A percentile compares a stretch with the other conserved stretches of the same genome.
Conservation (phyloP, 352 stramenopile genomes). For the Phytopythium boreale region DNA sequence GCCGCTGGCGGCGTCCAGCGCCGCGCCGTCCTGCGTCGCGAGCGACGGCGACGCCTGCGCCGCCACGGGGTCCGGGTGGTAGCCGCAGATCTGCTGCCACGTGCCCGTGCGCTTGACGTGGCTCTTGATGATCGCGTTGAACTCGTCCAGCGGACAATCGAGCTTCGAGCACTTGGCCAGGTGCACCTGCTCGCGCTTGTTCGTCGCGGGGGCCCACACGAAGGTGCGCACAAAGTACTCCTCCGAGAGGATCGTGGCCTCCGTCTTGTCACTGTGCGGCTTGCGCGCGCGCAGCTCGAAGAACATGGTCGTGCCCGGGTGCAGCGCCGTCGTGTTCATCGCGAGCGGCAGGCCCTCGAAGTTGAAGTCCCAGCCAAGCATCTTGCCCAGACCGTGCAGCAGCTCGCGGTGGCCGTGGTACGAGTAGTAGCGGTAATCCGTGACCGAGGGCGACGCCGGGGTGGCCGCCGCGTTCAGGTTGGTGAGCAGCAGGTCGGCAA, state of each 20-base stretch:
- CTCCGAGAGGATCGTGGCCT: slow-evolving; percentile 24
- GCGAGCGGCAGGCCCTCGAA: slow-evolving; percentile 64
- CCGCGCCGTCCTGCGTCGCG: slow-evolving; percentile 7
- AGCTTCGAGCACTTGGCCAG: slow-evolving; percentile 73
- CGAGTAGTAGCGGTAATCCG: slow-evolving; percentile 73
- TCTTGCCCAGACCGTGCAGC: slow-evolving; percentile 72
- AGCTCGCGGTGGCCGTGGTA: slow-evolving; percentile 83
- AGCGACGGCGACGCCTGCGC: slow-evolving; percentile 16
- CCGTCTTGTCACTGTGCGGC: slow-evolving; percentile 8
- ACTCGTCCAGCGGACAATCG: slow-evolving; percentile 74
- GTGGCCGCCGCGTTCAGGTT: slow-evolving; percentile 57
- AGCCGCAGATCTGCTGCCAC: slow-evolving; percentile 84
- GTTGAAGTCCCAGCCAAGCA: slow-evolving; percentile 75
- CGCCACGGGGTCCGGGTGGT: slow-evolving; percentile 27
- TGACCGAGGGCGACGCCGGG: slow-evolving; percentile 35
- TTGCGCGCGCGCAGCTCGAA: slow-evolving; percentile 64
- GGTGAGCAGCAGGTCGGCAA: slow-evolving; percentile 58
- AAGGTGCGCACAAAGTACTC: slow-evolving; percentile 70
- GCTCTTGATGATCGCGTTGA: slow-evolving; percentile 62
- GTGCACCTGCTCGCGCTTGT: slow-evolving; percentile 56
- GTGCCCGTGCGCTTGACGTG: slow-evolving; percentile 70
- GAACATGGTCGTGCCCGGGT: slow-evolving; percentile 78
- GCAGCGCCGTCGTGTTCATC: slow-evolving; percentile 60
- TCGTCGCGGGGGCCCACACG: slow-evolving; percentile 69
- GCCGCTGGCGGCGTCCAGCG: slow-evolving; percentile 17